phyloP scores from a whole-genome alignment of 2,329 filamentous ascomycete genomes.

The Stachybotrys elegans region DNA sequence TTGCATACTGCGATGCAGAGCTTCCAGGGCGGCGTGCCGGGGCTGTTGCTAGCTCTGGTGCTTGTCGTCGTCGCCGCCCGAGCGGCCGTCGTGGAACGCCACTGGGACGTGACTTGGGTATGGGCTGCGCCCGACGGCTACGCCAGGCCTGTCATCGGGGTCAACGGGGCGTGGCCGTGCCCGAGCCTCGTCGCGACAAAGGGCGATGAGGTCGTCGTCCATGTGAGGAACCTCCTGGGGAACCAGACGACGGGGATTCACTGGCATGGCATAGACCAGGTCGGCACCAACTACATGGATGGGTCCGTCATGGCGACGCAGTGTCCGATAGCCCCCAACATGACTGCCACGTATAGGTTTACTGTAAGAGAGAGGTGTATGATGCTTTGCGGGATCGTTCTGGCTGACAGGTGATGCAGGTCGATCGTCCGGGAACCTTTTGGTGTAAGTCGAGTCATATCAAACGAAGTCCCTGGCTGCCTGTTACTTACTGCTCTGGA shows the following conservation, averaged over 20 bases:
- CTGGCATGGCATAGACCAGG: conserved; percentile 69
- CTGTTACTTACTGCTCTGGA: too few relatives aligned
- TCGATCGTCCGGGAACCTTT: conserved; percentile 66
- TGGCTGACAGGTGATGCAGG: conserved; percentile 24
- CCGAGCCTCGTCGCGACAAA: conserved; percentile 59
- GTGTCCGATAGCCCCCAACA: conserved; percentile 59
- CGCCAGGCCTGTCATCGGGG: conserved; percentile 64
- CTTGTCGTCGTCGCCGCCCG: too few relatives aligned
- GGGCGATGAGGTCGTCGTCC: conserved; percentile 57
- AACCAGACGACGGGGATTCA: conserved; percentile 60
- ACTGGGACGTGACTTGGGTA: conserved; percentile 70
- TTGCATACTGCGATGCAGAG: too few relatives aligned
- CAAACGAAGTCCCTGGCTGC: too few relatives aligned
- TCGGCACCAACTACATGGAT: conserved; percentile 66
- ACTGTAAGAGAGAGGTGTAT: conserved; percentile 37
- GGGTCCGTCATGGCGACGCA: conserved; percentile 63
- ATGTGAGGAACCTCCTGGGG: conserved; percentile 53
- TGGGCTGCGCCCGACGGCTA: conserved; percentile 66
- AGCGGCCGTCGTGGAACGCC: conserved; percentile 47
- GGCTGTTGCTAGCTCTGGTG: too few relatives aligned
- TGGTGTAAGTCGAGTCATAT: conserved; percentile 85
- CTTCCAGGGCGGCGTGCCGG: too few relatives aligned
- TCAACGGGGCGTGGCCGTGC: conserved; percentile 73
- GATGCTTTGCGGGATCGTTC: conserved; percentile 3
- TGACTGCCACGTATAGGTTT: conserved; percentile 66